phyloP scores from a whole-genome alignment of 2,329 filamentous ascomycete species.

The Graphiopsis chlorocephala region DNA sequence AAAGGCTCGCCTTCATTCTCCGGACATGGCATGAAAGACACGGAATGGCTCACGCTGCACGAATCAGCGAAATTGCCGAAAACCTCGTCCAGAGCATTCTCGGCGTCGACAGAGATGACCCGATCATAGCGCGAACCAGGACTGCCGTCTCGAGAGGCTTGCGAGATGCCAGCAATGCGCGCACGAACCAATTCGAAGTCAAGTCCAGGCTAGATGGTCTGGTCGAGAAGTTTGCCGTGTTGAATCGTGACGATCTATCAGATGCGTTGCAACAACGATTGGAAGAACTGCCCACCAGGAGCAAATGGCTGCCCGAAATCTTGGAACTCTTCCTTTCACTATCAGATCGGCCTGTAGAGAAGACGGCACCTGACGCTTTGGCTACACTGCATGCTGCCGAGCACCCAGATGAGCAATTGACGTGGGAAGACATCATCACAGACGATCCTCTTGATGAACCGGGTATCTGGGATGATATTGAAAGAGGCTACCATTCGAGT shows the following conservation, averaged over 20 bases:
- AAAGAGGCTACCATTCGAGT: slow-evolving; percentile 64
- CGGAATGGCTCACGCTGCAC: slow-evolving; percentile 68
- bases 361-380: slow-evolving; percentile 65
- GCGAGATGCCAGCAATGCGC: slow-evolving; percentile 41
- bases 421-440: slow-evolving; percentile 75
- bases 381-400: slow-evolving; percentile 39
- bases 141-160: slow-evolving; percentile 41
- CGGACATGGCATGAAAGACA: neutral
- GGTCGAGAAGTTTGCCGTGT: slow-evolving; percentile 80
- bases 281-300: slow-evolving; percentile 54
- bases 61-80: slow-evolving; percentile 63
- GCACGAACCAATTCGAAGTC: slow-evolving; percentile 51
- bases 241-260: slow-evolving; percentile 75
- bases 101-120: slow-evolving; percentile 38
- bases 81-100: slow-evolving; percentile 67
- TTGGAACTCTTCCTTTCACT: slow-evolving; percentile 76
- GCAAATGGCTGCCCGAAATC: slow-evolving; percentile 74
- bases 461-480: slow-evolving; percentile 67
- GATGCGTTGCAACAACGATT: slow-evolving; percentile 63
- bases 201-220: slow-evolving; percentile 48
- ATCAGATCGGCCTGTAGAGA: slow-evolving; percentile 73
- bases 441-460: slow-evolving; percentile 72
- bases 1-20: neutral
- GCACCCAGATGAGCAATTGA: slow-evolving; percentile 44
- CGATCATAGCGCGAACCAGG: slow-evolving; percentile 36